These are phyloP conservation scores for peach (Prunus persica) DNA, from an alignment of 306 rosid genomes.

Conservation along the genomic window DNA sequence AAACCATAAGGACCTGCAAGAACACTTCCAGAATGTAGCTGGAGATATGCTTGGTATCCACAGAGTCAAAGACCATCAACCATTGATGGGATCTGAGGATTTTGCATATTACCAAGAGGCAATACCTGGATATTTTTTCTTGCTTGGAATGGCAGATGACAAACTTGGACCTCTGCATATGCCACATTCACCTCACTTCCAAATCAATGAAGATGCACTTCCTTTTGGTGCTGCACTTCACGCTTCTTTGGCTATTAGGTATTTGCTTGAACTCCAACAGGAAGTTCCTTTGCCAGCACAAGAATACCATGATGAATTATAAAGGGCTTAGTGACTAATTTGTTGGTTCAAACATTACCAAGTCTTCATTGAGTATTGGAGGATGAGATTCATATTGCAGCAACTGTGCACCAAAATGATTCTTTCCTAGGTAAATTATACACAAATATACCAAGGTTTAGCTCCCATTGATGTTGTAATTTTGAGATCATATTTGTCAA, in stretches of 20 bases:
- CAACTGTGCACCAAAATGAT: neutral
- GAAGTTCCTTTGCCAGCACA: slow-evolving; percentile 20
- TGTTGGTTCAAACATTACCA: neutral
- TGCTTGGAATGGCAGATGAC: slow-evolving; percentile 63
- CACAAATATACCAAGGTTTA: neutral
- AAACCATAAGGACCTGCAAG: slow-evolving; percentile 54
- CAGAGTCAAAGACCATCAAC: slow-evolving; percentile 48
- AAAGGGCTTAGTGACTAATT: slow-evolving; percentile 14
- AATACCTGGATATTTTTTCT: slow-evolving; percentile 68
- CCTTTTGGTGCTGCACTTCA: slow-evolving; percentile 90
- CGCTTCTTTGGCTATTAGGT: slow-evolving; percentile 68
- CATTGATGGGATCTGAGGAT: slow-evolving; percentile 68
- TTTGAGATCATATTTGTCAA: neutral
- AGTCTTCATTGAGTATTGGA: neutral
- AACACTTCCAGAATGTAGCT: slow-evolving; percentile 50
- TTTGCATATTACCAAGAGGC: slow-evolving; percentile 77
- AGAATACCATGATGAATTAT: slow-evolving; percentile 51
- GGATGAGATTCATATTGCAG: neutral
- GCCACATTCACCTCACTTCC: slow-evolving; percentile 59
- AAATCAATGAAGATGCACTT: slow-evolving; percentile 64
- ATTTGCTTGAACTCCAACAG: slow-evolving; percentile 44
- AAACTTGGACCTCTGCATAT: slow-evolving; percentile 24
- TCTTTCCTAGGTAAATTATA: neutral
- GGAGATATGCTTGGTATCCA: slow-evolving; percentile 55
- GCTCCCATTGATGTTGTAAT: neutral